Base-by-base conservation (phyloP, 2,329 filamentous ascomycete species). In the Alternaria triticina region DNA sequence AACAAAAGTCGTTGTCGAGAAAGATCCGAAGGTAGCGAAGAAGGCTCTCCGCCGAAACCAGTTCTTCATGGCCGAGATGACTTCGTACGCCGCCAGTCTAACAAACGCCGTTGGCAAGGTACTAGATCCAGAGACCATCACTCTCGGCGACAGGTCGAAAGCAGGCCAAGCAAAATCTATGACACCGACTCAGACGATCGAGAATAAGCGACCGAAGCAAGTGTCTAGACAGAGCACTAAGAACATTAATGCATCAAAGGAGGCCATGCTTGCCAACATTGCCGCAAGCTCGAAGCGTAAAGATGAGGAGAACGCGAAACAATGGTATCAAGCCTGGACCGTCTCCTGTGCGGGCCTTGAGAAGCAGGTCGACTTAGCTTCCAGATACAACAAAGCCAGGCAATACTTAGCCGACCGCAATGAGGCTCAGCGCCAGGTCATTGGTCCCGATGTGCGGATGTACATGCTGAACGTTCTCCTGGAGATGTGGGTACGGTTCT, bases 381-480 rank as follows among this genome's bases (percentile, higher is more conserved):
- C 77, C 27, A 81, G 84, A 52, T 89, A 86, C 67, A 73, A 81
- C 23, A 86, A 84, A 63, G 80, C 83, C 0, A 79, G 83, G 46
- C 82, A 83, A 43, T 86, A 87, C 65, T 72, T 88, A 5, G 67
- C 70, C 8, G 78, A 77, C 25, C 77, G 86, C 23, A 75, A 81
- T 6, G 74, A 79, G 28, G 70, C 80, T 17, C 81, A 80, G 69
- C 74, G 74, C 20, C 76, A 79, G 27, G 74, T 79, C 5, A 63
- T 86, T 33, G 80, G 82, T 52, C 77, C 81, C 1, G 84, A 86
- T 64, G 77, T 85, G 9, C 77, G 83, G 52, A 76, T 85, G 1
- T 87, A 84, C 69, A 82, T 85, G 67, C 73, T 87, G 43, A 84
- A 83, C 61, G 80, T 82, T 40, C 74, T 87, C 4, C 66, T 86